phyloP scores from a whole-genome alignment of 306 rosid genomes.

The Cucumis hystrix region DNA sequence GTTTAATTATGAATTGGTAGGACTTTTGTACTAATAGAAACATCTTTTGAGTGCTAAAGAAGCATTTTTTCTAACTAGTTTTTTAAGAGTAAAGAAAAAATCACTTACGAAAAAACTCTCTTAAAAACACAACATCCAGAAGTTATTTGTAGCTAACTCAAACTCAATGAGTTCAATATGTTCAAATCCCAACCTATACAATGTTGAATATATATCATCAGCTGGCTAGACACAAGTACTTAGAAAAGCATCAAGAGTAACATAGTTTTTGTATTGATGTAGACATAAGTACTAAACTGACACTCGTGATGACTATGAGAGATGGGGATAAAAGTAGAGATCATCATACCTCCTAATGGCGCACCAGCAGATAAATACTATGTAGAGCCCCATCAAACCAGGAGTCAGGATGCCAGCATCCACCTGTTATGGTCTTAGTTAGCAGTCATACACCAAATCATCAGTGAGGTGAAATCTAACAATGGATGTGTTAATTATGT shows the following conservation, averaged over 20 bases:
- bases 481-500: not conserved
- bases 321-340: not conserved
- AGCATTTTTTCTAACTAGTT: not conserved
- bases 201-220: too few relatives aligned
- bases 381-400: slow-evolving; percentile 94
- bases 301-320: not conserved
- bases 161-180: not conserved
- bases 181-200: too few relatives aligned
- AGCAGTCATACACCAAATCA: slow-evolving; percentile 4
- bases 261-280: too few relatives aligned
- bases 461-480: not conserved
- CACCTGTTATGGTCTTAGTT: slow-evolving; percentile 32
- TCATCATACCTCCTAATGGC: slow-evolving; percentile 74
- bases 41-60: too few relatives aligned
- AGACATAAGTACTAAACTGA: not conserved
- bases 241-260: too few relatives aligned
- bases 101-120: too few relatives aligned
- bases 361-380: slow-evolving; percentile 90
- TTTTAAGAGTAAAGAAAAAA: too few relatives aligned
- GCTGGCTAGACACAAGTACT: not conserved
- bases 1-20: not conserved
- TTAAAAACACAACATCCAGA: not conserved
- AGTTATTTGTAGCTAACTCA: not conserved
- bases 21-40: not conserved
- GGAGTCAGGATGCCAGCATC: slow-evolving; percentile 79